phyloP scores from a whole-genome alignment of 2,329 filamentous ascomycete genomes.

The Colletotrichum chrysophilum region DNA sequence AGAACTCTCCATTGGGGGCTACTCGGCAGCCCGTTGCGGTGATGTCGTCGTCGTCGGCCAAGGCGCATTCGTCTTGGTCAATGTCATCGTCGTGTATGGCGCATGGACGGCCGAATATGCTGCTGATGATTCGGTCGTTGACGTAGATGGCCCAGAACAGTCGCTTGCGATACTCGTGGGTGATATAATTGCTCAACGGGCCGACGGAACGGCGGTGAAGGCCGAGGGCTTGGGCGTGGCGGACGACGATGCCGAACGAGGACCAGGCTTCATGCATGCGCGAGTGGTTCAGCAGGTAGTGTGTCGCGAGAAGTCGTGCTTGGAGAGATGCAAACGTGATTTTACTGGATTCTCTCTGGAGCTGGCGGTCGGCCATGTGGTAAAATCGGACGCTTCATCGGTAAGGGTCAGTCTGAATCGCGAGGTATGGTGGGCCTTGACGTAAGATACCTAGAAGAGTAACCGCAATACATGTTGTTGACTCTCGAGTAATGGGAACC shows the following conservation, averaged over 20 bases:
- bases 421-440: neutral
- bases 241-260: neutral
- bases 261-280: neutral
- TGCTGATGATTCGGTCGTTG: constrained; percentile 27
- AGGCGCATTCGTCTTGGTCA: constrained; percentile 3
- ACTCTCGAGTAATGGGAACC: neutral
- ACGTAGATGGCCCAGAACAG: constrained; percentile 30
- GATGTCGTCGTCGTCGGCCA: neutral
- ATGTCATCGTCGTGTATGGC: constrained; percentile 26
- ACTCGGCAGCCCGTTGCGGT: neutral
- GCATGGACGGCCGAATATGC: constrained; percentile 27
- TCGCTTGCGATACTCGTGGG: neutral
- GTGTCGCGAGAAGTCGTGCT: neutral
- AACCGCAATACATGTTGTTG: neutral
- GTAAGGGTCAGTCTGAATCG: too few relatives aligned
- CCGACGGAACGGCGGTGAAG: neutral
- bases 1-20: neutral
- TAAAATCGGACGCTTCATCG: neutral
- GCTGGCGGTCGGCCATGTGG: neutral
- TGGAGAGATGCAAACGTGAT: neutral
- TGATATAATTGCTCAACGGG: neutral
- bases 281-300: neutral
- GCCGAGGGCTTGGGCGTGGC: neutral
- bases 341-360: neutral
- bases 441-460: neutral